These are phyloP conservation scores for Bipolaris cookei DNA, from an alignment of 2,329 filamentous ascomycete species.

Conservation along the genomic window DNA sequence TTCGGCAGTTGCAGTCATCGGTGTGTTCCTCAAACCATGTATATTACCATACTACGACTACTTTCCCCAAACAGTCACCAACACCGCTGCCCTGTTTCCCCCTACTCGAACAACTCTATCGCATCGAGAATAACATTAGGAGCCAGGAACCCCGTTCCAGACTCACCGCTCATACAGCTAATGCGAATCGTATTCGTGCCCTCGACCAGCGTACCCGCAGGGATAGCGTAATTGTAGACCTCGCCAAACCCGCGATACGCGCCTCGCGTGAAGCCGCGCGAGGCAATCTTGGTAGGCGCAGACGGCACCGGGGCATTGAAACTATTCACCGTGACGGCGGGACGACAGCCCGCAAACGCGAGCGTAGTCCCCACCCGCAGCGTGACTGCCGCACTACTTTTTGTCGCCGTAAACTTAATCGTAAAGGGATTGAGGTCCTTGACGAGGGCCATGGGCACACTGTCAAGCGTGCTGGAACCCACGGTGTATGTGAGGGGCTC, in stretches of 20 bases:
- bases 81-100: no score
- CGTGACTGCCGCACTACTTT: slow-evolving; percentile 60
- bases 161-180: slow-evolving; percentile 64
- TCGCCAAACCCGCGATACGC: slow-evolving; percentile 69
- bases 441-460: slow-evolving; percentile 72
- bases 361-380: slow-evolving; percentile 70
- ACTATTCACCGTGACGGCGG: slow-evolving; percentile 63
- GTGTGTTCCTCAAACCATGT: no score
- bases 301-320: slow-evolving; percentile 58
- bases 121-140: slow-evolving; percentile 59
- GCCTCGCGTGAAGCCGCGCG: slow-evolving; percentile 68
- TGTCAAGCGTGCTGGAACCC: slow-evolving; percentile 58
- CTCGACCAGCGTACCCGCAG: slow-evolving; percentile 63
- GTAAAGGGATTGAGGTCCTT: slow-evolving; percentile 66
- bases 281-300: slow-evolving; percentile 68
- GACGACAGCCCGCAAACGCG: slow-evolving; percentile 65
- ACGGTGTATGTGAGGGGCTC: slow-evolving; percentile 66
- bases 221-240: slow-evolving; percentile 67
- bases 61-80: no score
- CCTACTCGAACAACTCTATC: slow-evolving; percentile 44
- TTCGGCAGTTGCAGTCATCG: no score
- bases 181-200: slow-evolving; percentile 69
- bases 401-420: slow-evolving; percentile 65
- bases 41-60: no score
- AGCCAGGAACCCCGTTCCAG: slow-evolving; percentile 61